Evolutionary conservation across 306 rosid species (phyloP).

Genomic region (Urtica urens): DNA sequence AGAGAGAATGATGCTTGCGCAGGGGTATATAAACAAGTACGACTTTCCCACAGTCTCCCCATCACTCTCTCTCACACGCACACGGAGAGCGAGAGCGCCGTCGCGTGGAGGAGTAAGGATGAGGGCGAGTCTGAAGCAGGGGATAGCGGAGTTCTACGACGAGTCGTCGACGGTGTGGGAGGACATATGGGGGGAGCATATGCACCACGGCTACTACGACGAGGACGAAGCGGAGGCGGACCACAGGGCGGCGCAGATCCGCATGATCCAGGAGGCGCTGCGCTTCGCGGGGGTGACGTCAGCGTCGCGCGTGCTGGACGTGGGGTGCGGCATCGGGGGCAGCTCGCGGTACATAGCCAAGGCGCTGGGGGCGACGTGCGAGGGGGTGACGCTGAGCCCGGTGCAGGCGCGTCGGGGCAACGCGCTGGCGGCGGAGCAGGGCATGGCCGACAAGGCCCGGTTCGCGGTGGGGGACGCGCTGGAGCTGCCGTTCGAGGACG

Average conservation of each 20-base stretch:
- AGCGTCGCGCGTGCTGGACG: conserved; percentile 58
- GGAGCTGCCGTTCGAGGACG: conserved; percentile 68
- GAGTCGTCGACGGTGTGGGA: conserved; percentile 80
- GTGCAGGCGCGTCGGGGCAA: conserved; percentile 82
- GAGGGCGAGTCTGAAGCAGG: conserved; percentile 51
- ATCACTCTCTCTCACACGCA: too few species aligned
- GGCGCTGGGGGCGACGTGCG: conserved; percentile 46
- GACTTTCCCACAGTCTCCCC: too few species aligned
- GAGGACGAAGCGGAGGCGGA: conserved; percentile 40
- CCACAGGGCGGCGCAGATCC: conserved; percentile 75
- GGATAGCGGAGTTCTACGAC: conserved; percentile 83
- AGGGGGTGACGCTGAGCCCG: conserved; percentile 80
- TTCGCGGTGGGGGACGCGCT: conserved; percentile 79
- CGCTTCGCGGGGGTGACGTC: too few species aligned
- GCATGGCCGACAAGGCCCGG: conserved; percentile 42
- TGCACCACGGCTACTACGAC: conserved; percentile 88
- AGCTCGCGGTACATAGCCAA: conserved; percentile 71
- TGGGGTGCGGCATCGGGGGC: conserved; percentile 97
- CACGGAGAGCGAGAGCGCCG: too few species aligned
- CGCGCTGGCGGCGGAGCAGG: conserved; percentile 59
- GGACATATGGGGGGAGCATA: conserved; percentile 82
- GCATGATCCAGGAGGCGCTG: conserved; percentile 75
- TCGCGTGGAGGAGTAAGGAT: too few species aligned
- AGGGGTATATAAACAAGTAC: too few species aligned
- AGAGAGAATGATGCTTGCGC: too few species aligned